Percentiles rank a stretch among this genome's conserved stretches.
phyloP scores from a whole-genome alignment of 768 basidiomycete genomes.

The Tephrocybe sp. region DNA sequence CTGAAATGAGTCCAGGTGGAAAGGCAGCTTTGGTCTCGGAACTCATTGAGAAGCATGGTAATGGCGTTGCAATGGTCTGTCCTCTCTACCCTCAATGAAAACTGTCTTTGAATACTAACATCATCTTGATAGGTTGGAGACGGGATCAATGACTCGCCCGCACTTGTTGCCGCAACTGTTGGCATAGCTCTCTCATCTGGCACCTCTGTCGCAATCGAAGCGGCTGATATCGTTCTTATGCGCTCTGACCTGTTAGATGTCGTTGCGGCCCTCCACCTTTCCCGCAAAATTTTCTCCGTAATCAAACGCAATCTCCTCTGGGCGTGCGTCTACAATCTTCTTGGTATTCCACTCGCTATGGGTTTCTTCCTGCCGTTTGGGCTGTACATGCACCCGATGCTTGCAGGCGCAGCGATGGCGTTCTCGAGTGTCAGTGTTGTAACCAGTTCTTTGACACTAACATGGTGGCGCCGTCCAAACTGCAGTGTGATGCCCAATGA shows the following conservation, averaged over 20 bases:
- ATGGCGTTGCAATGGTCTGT: slow-evolving; percentile 88
- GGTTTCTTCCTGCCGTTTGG: slow-evolving; percentile 92
- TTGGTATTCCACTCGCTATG: slow-evolving; percentile 98
- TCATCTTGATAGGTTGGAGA: slow-evolving; percentile 75
- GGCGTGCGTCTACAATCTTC: slow-evolving; percentile 93
- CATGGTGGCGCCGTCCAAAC: slow-evolving; percentile 75
- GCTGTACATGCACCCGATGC: slow-evolving; percentile 94
- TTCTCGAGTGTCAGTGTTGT: slow-evolving; percentile 97
- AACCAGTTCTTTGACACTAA: slow-evolving; percentile 80
- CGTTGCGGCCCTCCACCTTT: slow-evolving; percentile 92
- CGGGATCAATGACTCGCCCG: slow-evolving; percentile 98
- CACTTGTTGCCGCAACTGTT: slow-evolving; percentile 92
- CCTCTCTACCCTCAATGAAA: slow-evolving; percentile 1
- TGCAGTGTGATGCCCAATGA: slow-evolving; percentile 71
- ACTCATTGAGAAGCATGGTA: slow-evolving; percentile 66
- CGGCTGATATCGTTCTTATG: slow-evolving; percentile 98
- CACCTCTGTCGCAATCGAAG: slow-evolving; percentile 96
- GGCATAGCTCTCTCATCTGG: slow-evolving; percentile 96
- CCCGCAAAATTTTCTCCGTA: slow-evolving; percentile 81
- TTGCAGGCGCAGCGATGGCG: slow-evolving; percentile 98
- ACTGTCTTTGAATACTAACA: slow-evolving; percentile 1
- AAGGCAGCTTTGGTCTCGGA: slow-evolving; percentile 86
- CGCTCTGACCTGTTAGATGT: slow-evolving; percentile 95
- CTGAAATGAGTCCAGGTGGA: slow-evolving; percentile 92
- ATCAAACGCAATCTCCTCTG: slow-evolving; percentile 93